Evolutionary conservation across 495 filamentous ascomycete species (phyloP), one percentile per base, ranked within the genome.

Genomic region (Talaromyces liani): DNA sequence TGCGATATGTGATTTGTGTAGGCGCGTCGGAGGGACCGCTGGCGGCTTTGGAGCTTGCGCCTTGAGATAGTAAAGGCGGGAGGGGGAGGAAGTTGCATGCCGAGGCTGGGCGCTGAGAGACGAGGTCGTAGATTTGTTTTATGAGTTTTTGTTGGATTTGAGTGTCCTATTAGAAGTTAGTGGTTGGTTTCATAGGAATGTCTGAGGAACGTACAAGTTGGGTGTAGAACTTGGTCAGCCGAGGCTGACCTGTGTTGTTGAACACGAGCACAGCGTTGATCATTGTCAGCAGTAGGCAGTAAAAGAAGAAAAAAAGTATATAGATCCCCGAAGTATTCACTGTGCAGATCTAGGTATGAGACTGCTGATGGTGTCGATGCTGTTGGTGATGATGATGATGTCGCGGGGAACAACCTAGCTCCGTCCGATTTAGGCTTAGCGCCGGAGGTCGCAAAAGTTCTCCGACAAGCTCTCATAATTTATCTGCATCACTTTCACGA

Each of bases 231-330:
- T 97, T 98, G 64, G 93, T 98, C 64, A 99, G 84, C 34, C 94
- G 89, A 16, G 94, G 93, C 71, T 98, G 92, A 65, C 94, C 94
- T 64, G 90, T 90, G 75, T 97, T 96, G 73, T 99, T 99, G 83
- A 99, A 99, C 71, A 99, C 92, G 47, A 99, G 83, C 58, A 99
- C 91, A 36, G 94, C 94, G 83, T 97, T 99, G 77, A 99, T 98
- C 94, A 99, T 65, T 53, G 24, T 9, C 60, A 10, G 29, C 29
- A 31, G 29, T 1, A 31, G 29, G 29, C 29, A 7, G 29, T 31
- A 31, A 31, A 31, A 31, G 3, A 7, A 7, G 5, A 31, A 31
- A 24, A 31, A 31, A 6, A 31, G n/a, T 31, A 31, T 31, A 6
- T 4, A 31, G 5, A 6, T 31, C 5, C 6, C 29, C 29, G 29